phyloP scores from a whole-genome alignment of 352 stramenopile species.

The Phytophthora colocasiae region DNA sequence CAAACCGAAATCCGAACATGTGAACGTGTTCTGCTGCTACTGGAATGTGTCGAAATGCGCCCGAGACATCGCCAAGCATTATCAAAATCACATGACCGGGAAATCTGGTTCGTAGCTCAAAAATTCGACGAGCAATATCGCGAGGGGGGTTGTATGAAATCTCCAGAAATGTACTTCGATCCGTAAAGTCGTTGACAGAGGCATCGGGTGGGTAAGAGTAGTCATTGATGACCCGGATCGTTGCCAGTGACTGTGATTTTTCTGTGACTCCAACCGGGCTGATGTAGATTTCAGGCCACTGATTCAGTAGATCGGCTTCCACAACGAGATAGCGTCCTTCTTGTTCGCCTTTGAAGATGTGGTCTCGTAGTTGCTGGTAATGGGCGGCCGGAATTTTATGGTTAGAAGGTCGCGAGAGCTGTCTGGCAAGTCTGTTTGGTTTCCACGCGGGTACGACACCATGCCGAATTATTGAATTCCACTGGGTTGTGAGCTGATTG shows the following conservation, averaged over 20 bases:
- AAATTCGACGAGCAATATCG: background rate
- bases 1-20: slow-evolving; percentile 29
- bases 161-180: background rate
- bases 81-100: background rate
- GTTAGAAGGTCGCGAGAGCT: too few relatives aligned
- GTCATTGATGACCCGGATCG: slow-evolving; percentile 1
- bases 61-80: background rate
- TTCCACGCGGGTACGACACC: too few relatives aligned
- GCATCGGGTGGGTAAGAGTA: background rate
- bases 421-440: too few relatives aligned
- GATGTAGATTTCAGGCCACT: background rate
- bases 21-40: background rate
- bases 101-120: background rate
- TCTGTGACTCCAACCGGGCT: background rate
- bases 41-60: slow-evolving; percentile 1
- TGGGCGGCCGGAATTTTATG: too few relatives aligned
- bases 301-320: background rate
- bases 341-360: background rate
- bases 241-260: background rate
- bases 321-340: slow-evolving; percentile 2
- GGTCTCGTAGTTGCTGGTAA: background rate
- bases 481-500: too few relatives aligned
- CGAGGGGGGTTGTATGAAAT: slow-evolving; percentile 1
- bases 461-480: too few relatives aligned
- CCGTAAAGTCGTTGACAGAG: background rate